A percentile compares a stretch with the other conserved stretches of the same genome.
Evolutionary conservation across 371 early-diverging fungal species (phyloP).

Genomic region (Capillidium heterosporum): DNA sequence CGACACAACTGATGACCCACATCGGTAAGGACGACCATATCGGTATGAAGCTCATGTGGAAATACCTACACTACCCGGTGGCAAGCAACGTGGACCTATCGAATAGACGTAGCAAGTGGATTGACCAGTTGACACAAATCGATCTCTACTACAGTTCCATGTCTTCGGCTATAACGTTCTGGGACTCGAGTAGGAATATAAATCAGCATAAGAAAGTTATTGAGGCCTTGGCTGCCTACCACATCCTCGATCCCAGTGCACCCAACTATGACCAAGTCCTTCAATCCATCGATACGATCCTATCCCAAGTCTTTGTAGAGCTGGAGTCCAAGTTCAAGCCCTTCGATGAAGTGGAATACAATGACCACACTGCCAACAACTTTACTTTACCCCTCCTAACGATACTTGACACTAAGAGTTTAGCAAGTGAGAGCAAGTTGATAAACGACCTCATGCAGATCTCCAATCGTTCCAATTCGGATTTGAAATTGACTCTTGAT

Average conservation of each 20-base stretch:
- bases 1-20: not conserved
- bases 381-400: not conserved
- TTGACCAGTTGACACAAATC: not conserved
- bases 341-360: too few relatives aligned
- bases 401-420: not conserved
- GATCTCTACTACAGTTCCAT: not conserved
- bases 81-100: not conserved
- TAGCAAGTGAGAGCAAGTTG: not conserved
- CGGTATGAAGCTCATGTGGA: not conserved
- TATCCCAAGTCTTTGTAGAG: not conserved
- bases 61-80: not conserved
- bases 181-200: not conserved
- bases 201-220: not conserved
- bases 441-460: not conserved
- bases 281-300: not conserved
- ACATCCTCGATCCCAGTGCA: not conserved
- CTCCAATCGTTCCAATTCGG: too few relatives aligned
- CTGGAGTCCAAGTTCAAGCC: too few relatives aligned
- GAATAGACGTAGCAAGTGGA: not conserved
- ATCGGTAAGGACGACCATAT: not conserved
- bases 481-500: not conserved
- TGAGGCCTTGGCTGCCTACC: not conserved
- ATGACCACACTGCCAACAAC: not conserved
- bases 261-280: not conserved
- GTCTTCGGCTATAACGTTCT: too few relatives aligned